These are phyloP conservation scores for Cyclospora cayetanensis DNA, from an alignment of 169 alveolate species.

Conservation along the genomic window DNA sequence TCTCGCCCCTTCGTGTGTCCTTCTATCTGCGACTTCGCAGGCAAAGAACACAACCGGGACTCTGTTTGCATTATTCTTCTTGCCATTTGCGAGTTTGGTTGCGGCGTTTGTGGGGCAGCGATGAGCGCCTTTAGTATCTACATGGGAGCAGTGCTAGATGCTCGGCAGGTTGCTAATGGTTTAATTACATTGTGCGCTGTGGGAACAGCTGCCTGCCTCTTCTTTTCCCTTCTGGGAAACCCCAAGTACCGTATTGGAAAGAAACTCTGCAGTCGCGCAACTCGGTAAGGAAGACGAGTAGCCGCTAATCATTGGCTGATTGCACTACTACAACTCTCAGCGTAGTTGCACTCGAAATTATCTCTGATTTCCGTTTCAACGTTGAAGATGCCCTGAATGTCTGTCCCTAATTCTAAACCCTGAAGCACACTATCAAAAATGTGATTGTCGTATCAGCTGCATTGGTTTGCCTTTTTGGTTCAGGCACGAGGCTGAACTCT, in stretches of 20 bases:
- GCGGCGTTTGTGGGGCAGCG: slow-evolving; percentile 52
- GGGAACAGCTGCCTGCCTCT: slow-evolving; percentile 59
- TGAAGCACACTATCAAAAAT: neutral
- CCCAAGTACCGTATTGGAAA: slow-evolving; percentile 35
- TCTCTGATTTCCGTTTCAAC: too few species aligned
- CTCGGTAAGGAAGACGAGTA: slow-evolving; percentile 11
- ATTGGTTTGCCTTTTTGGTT: too few species aligned
- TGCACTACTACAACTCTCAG: too few species aligned
- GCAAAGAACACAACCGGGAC: slow-evolving; percentile 3
- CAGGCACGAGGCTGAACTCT: slow-evolving; percentile 51
- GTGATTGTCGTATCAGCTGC: too few species aligned
- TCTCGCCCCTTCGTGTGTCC: too few species aligned
- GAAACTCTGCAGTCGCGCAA: slow-evolving; percentile 42
- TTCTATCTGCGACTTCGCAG: neutral
- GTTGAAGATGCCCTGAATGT: too few species aligned
- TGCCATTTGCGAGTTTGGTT: slow-evolving; percentile 51
- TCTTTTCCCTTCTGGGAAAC: slow-evolving; percentile 24
- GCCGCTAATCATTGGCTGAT: neutral
- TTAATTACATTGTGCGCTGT: slow-evolving; percentile 3
- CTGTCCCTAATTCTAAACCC: too few species aligned
- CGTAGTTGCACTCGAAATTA: too few species aligned
- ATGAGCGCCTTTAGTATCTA: slow-evolving; percentile 63
- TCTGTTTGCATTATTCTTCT: slow-evolving; percentile 37
- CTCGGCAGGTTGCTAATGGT: slow-evolving; percentile 29
- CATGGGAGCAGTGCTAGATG: slow-evolving; percentile 12